Percentiles rank a stretch among this genome's conserved stretches.
Evolutionary conservation across 371 early-diverging fungal species (phyloP).

Genomic region (Mucor velutinosus): DNA sequence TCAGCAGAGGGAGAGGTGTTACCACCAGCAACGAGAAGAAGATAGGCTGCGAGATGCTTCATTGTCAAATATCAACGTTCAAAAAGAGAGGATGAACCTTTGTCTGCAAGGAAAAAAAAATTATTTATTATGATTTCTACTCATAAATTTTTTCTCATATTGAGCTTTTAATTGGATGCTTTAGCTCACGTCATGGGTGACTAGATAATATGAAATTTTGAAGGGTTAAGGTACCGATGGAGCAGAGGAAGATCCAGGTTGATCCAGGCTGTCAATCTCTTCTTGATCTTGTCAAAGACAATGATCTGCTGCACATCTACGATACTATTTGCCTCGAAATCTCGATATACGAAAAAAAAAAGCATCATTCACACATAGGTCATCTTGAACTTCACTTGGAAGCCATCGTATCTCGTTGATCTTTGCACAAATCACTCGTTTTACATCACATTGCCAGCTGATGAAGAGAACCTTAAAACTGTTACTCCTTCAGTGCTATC

Average conservation of each 20-base stretch:
- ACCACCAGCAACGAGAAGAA: conserved; percentile 88
- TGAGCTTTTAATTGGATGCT: not conserved
- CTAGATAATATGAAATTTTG: not conserved
- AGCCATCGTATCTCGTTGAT: too few relatives aligned
- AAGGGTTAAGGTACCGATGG: not conserved
- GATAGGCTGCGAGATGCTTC: conserved; percentile 96
- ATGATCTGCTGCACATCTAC: not conserved
- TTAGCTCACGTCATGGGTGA: not conserved
- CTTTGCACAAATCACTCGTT: too few relatives aligned
- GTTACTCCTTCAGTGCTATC: too few relatives aligned
- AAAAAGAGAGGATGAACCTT: conserved; percentile 32
- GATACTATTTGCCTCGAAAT: not conserved
- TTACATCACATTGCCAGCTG: too few relatives aligned
- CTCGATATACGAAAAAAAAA: too few relatives aligned
- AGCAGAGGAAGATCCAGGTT: not conserved
- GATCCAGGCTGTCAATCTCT: not conserved
- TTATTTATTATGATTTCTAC: conserved; percentile 18
- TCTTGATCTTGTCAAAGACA: not conserved
- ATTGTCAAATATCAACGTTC: conserved; percentile 51
- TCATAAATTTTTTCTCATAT: conserved; percentile 11
- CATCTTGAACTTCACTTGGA: too few relatives aligned
- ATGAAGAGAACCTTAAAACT: too few relatives aligned
- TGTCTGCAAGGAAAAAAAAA: conserved; percentile 22
- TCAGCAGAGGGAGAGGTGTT: conserved; percentile 76
- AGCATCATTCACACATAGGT: too few relatives aligned